Evolutionary conservation across 768 basidiomycete genomes (phyloP).

Genomic region (Tephrocybe rancida): DNA sequence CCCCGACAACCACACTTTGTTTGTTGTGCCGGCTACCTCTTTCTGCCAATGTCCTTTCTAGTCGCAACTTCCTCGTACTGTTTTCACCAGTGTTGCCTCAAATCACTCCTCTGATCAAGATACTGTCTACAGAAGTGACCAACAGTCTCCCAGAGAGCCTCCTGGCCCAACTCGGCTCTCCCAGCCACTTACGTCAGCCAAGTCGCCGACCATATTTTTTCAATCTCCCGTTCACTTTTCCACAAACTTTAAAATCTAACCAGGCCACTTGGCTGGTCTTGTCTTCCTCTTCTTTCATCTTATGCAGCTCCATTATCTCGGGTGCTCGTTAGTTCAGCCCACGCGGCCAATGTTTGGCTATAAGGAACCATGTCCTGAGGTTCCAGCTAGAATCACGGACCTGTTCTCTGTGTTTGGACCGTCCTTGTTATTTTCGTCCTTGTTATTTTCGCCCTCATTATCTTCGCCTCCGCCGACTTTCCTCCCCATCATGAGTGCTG

Average conservation of each 20-base stretch:
- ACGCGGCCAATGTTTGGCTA: neutral
- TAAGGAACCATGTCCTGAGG: neutral
- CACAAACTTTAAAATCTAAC: neutral
- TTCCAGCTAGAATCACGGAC: neutral
- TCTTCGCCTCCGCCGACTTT: neutral
- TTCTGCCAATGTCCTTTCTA: constrained; percentile 15
- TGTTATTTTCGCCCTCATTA: neutral
- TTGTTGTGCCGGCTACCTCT: constrained; percentile 27
- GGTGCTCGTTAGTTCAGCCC: neutral
- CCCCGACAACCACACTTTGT: constrained; percentile 39
- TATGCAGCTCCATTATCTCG: neutral
- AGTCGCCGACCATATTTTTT: constrained; percentile 25
- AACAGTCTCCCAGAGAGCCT: neutral
- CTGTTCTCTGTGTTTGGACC: neutral
- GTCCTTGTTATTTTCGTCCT: neutral
- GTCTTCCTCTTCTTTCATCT: neutral
- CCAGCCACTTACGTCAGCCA: constrained; percentile 21
- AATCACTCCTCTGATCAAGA: neutral
- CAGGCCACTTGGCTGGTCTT: neutral
- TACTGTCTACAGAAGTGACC: neutral
- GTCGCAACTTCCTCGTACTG: neutral
- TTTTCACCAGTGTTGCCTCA: neutral
- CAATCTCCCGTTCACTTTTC: constrained; percentile 15
- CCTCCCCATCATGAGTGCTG: neutral
- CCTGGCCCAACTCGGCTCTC: neutral